Evolutionary conservation across 2,329 filamentous ascomycete species (phyloP).

Genomic region (Phyllosticta capitalensis): DNA sequence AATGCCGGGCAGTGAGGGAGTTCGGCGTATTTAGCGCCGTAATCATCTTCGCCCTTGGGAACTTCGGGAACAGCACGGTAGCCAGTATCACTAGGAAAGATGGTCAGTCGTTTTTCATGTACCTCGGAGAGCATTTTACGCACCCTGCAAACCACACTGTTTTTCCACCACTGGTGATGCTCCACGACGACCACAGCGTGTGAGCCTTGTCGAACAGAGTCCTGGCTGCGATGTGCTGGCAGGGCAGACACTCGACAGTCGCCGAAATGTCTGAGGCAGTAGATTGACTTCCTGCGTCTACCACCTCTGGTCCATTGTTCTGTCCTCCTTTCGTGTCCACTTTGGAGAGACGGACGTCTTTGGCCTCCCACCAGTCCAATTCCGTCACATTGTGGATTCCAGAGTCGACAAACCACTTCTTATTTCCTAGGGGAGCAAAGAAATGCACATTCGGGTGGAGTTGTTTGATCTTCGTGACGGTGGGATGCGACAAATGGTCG

Average conservation of each 20-base stretch:
- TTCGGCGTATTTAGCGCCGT: conserved; percentile 51
- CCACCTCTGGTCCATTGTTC: conserved; percentile 8
- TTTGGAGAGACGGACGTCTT: conserved; percentile 28
- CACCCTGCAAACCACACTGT: conserved; percentile 75
- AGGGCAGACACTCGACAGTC: conserved; percentile 67
- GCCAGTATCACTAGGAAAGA: conserved; percentile 64
- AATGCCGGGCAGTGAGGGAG: conserved; percentile 76
- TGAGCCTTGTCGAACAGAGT: conserved; percentile 58
- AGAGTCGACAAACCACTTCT: conserved; percentile 64
- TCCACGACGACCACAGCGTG: conserved; percentile 87
- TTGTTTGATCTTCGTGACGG: conserved; percentile 59
- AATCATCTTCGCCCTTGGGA: conserved; percentile 58
- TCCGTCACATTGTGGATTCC: conserved; percentile 74
- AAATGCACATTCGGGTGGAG: conserved; percentile 73
- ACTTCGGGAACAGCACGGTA: conserved; percentile 68
- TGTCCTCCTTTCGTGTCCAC: conserved; percentile 12
- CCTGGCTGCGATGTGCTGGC: conserved; percentile 71
- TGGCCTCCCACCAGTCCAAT: conserved; percentile 90
- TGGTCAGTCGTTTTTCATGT: conserved; percentile 12
- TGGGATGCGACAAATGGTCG: conserved; percentile 76
- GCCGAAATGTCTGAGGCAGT: conserved; percentile 48
- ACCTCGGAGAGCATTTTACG: conserved; percentile 14
- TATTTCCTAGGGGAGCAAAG: conserved; percentile 76
- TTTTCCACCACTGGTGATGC: conserved; percentile 59
- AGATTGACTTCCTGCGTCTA: conserved; percentile 8